Base-by-base conservation (phyloP, 2,329 filamentous ascomycete species). In the Coniochaeta pulveracea region DNA sequence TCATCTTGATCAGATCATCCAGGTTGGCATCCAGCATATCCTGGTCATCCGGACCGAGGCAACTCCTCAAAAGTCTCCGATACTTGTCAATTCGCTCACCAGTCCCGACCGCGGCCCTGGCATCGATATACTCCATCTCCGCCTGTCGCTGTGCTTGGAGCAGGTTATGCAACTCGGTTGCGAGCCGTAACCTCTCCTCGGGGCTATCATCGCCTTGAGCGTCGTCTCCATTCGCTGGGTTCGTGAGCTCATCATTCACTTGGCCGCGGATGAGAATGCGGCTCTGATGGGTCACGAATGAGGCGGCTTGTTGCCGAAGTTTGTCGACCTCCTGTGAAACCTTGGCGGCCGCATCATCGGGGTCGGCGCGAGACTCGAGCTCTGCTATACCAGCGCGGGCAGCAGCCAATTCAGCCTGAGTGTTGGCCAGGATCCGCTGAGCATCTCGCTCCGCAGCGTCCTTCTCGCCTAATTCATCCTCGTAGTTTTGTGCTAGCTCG, bases 31-130 rank as follows among this genome's bases (percentile, higher is more conserved):
- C 80, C 22, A 85, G 66, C 41, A 73, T 77, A 43, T 82, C 76
- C 37, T 66, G 66, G 32, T 82, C 78, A 43, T 72, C 66, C 11
- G 76, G 66, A 17, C 78, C 77, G 18, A 86, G 60, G 38, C 81
- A 84, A 38, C 71, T 70, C 38, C 72, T 72, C 19, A 85, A 71
- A 19, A 86, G 63, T 35, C 69, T 69, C 40, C 80, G 69, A 53
- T 88, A 89, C 51, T 78, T 75, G 44, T 78, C 77, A 42, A 82
- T 81, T 50, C 77, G 76, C 52, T 84, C 79, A 22, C 78, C 76
- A 23, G 79, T 75, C 26, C 81, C 81, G 9, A 81, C 76, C 40
- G 76, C 68, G 27, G 72, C 72, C 28, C 84, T 61, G 10, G 78
- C 78, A 33, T 75, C 67, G 25, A 83, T 73, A 40, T 85, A 84